A percentile compares a stretch with the other conserved stretches of the same genome.
Evolutionary conservation across 306 rosid genomes (phyloP).

Genomic region (Castanea crenata): DNA sequence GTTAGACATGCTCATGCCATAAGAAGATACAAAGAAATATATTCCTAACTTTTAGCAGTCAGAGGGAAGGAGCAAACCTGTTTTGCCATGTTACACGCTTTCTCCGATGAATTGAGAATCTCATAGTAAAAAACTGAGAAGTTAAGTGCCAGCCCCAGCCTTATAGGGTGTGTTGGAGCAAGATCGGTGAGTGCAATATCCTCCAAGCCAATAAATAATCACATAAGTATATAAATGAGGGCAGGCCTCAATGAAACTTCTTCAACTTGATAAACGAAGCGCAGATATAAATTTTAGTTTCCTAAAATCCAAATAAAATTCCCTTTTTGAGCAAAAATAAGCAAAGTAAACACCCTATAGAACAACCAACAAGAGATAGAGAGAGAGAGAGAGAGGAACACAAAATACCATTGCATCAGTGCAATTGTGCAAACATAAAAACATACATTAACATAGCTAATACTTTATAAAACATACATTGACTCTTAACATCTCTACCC

Average conservation of each 20-base stretch:
- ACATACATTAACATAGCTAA: no score
- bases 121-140: constrained; percentile 77
- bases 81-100: constrained; percentile 80
- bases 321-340: background rate
- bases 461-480: background rate
- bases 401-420: background rate
- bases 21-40: no score
- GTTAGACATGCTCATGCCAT: no score
- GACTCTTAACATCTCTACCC: background rate
- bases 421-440: background rate
- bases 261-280: background rate
- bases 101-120: constrained; percentile 75
- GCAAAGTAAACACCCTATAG: background rate
- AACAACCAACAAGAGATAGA: background rate
- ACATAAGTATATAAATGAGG: background rate
- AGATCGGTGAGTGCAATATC: constrained; percentile 62
- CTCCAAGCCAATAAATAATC: constrained; percentile 21
- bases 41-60: background rate
- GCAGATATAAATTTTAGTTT: background rate
- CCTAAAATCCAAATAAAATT: background rate
- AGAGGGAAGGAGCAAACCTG: constrained; percentile 38
- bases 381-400: background rate
- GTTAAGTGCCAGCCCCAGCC: constrained; percentile 79
- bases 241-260: background rate
- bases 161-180: constrained; percentile 75